Evolutionary conservation across 495 filamentous ascomycete genomes (phyloP).

Genomic region (Neurospora sp.): DNA sequence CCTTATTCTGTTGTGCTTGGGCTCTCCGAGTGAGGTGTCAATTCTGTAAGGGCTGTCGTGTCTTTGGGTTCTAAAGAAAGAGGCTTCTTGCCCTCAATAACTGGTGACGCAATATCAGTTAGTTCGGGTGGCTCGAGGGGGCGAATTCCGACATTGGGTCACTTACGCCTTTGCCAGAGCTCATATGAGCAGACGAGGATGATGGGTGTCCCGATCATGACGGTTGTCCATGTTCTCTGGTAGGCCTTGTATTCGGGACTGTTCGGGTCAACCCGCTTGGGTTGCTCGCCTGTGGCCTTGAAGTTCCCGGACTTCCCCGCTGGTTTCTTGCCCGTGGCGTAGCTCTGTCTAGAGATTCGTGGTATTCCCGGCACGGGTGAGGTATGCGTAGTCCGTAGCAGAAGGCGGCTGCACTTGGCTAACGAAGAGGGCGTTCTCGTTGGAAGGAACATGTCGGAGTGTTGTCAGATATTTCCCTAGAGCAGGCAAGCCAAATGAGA

Average conservation of each 20-base stretch:
- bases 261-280: slow-evolving; percentile 17
- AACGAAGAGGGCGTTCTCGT: neutral
- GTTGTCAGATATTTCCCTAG: neutral
- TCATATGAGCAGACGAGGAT: slow-evolving; percentile 35
- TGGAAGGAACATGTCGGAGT: neutral
- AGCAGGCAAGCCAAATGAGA: neutral
- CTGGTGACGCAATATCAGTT: slow-evolving; percentile 4
- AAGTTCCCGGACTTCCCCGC: neutral
- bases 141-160: neutral
- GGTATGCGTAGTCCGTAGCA: neutral
- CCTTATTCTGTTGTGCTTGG: neutral
- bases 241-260: slow-evolving; percentile 32
- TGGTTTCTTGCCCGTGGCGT: neutral
- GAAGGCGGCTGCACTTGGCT: neutral
- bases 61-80: neutral
- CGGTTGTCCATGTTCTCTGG: slow-evolving; percentile 24
- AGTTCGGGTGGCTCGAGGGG: neutral
- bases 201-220: slow-evolving; percentile 37
- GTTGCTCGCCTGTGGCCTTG: neutral
- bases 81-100: slow-evolving; percentile 14
- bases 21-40: neutral
- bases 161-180: slow-evolving; percentile 32
- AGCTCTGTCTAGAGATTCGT: neutral
- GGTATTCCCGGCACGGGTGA: neutral
- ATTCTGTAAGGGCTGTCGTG: neutral